Base-by-base conservation (phyloP, 768 basidiomycete genomes). In the Cystofilobasidium bisporidii region DNA sequence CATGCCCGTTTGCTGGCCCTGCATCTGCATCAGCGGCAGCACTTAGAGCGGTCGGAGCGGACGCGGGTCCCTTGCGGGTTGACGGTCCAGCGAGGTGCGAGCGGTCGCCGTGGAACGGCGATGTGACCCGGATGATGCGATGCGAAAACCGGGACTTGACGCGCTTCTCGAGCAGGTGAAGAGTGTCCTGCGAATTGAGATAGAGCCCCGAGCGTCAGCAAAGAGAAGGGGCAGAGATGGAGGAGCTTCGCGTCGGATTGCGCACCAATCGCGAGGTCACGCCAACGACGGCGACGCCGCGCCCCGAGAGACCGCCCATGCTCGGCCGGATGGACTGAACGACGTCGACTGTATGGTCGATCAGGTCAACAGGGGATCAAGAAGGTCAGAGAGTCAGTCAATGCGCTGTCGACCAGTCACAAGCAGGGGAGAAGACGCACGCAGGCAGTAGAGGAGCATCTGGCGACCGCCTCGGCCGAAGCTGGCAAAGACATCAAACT, bases 81-180 rank as follows among this genome's bases (percentile, higher is more conserved):
- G 87, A 22, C 77, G 53, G 30, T 77, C 4, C 47, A 14, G 24
- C 22, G 4, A 79, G 76, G 0, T 85, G 68, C 12, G 78, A 79
- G 6, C 78, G 73, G 2, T 69, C 59, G 20, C 62, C 63, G 32
- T 64, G 47, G 20, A 69, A 48, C 5, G 86, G 84, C 18, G 87
- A 83, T 0, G 84, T 82, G 9, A 89, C 86, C 57, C 89, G 84
- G 65, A 93, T 81, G 72, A 91, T 88, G 64, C 96, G 82, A 38
- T 92, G 91, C 1, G 93, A 97, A 78, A 98, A 99, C 3, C 96
- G 84, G 71, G 91, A 96, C 78, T 98, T 96, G 60, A 99, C 96
- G 53, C 96, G 83, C 76, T 99, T 99, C 76, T 99, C 96, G 22
- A 99, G 81, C 2, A 88, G 78, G 70, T 89, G 87, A 68, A 97